Evolutionary conservation across 2,329 filamentous ascomycete genomes (phyloP).

Genomic region (Cladosporium velox): DNA sequence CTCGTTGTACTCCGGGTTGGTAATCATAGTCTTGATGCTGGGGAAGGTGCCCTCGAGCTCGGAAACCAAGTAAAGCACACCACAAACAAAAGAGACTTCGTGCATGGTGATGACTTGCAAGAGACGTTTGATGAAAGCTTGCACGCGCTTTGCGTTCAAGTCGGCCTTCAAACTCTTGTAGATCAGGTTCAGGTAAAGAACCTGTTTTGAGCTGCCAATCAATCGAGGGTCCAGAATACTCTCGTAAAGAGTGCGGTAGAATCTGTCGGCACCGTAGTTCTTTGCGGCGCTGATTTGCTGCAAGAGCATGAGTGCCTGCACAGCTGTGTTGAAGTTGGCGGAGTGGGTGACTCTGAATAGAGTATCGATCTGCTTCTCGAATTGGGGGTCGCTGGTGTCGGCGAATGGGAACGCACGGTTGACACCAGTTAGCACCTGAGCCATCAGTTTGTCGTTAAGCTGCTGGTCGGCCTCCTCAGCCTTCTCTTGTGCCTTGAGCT

Average conservation of each 20-base stretch:
- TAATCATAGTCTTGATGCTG: slow-evolving; percentile 74
- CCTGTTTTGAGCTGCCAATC: slow-evolving; percentile 87
- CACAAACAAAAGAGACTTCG: slow-evolving; percentile 88
- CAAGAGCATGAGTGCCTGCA: slow-evolving; percentile 91
- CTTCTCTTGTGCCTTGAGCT: slow-evolving; percentile 44
- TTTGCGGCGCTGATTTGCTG: slow-evolving; percentile 85
- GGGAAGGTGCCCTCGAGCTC: slow-evolving; percentile 80
- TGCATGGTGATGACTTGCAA: slow-evolving; percentile 85
- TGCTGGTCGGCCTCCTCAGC: slow-evolving; percentile 53
- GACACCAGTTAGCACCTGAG: slow-evolving; percentile 87
- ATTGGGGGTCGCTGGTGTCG: slow-evolving; percentile 72
- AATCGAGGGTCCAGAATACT: slow-evolving; percentile 89
- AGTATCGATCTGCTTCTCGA: slow-evolving; percentile 88
- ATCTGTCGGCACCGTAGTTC: slow-evolving; percentile 81
- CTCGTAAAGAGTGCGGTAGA: slow-evolving; percentile 94
- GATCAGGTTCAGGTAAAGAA: slow-evolving; percentile 89
- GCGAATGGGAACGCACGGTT: slow-evolving; percentile 96
- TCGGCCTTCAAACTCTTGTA: slow-evolving; percentile 88
- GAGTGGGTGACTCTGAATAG: slow-evolving; percentile 96
- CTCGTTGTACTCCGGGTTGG: slow-evolving; percentile 74
- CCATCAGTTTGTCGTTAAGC: slow-evolving; percentile 85
- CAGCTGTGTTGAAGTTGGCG: slow-evolving; percentile 97
- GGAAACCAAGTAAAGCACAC: slow-evolving; percentile 83
- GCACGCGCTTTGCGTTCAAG: slow-evolving; percentile 84
- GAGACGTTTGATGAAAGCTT: slow-evolving; percentile 93